Conservation (phyloP, 768 basidiomycete genomes). For the Termitomyces sp. region DNA sequence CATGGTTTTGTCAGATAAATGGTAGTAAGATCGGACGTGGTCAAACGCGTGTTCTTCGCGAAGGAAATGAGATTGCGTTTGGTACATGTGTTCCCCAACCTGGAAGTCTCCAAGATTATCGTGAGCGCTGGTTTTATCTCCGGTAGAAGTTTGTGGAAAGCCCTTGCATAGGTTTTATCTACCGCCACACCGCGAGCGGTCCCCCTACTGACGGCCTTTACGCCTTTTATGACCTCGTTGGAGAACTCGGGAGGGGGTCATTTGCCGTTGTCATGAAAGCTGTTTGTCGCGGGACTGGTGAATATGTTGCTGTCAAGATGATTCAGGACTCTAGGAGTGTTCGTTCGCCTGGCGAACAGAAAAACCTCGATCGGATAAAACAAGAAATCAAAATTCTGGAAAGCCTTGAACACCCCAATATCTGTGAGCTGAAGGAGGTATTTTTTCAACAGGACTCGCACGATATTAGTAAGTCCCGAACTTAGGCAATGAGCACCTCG, state of each 20-base stretch:
- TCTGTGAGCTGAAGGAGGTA: constrained; percentile 74
- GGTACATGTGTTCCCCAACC: constrained; percentile 52
- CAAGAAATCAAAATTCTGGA: constrained; percentile 80
- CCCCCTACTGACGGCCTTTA: constrained; percentile 50
- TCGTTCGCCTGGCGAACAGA: constrained; percentile 20
- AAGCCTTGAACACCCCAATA: constrained; percentile 72
- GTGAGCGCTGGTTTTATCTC: constrained; percentile 34
- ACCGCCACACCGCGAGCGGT: constrained; percentile 54
- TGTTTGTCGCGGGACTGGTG: constrained; percentile 62
- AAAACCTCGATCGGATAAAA: constrained; percentile 37
- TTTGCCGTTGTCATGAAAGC: constrained; percentile 91
- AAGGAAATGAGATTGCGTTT: constrained; percentile 87
- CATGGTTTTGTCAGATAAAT: constrained; percentile 50
- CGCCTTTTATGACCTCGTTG: constrained; percentile 58
- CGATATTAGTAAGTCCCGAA: constrained; percentile 46
- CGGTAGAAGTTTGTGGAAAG: not conserved
- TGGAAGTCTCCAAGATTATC: constrained; percentile 62
- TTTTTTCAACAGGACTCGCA: constrained; percentile 57
- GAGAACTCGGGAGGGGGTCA: constrained; percentile 82
- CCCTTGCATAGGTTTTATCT: constrained; percentile 57
- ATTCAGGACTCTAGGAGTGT: constrained; percentile 51
- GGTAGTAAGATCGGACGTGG: constrained; percentile 57
- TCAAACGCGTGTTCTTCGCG: constrained; percentile 50
- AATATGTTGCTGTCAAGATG: constrained; percentile 86
- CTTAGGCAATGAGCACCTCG: not conserved